Conservation (phyloP, 2,329 filamentous ascomycete genomes). For the Uncinocarpus reesii region DNA sequence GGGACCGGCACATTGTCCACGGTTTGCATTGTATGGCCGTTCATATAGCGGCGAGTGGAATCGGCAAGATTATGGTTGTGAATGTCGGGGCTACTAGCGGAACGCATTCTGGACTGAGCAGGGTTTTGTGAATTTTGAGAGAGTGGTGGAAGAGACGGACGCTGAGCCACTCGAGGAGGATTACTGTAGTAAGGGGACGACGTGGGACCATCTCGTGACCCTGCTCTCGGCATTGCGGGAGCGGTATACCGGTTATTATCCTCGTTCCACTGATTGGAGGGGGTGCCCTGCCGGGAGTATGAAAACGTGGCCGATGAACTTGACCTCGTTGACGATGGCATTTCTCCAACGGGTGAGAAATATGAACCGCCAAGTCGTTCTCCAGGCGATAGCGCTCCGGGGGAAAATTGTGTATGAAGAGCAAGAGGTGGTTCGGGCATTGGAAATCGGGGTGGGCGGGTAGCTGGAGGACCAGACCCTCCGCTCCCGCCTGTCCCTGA, state of each 20-base stretch:
- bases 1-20: conserved; percentile 57
- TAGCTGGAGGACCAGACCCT: conserved; percentile 30
- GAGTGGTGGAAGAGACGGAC: conserved; percentile 71
- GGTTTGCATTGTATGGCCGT: conserved; percentile 46
- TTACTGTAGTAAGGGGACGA: conserved; percentile 54
- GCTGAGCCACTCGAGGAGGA: conserved; percentile 47
- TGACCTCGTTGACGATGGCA: conserved; percentile 45
- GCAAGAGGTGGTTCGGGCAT: conserved; percentile 51
- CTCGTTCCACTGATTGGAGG: conserved; percentile 57
- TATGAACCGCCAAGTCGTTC: conserved; percentile 67
- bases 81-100: conserved; percentile 92
- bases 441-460: conserved; percentile 62
- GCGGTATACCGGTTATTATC: conserved; percentile 74
- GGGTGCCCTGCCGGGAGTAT: conserved; percentile 64
- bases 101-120: conserved; percentile 66
- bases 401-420: conserved; percentile 53
- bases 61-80: conserved; percentile 54
- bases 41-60: conserved; percentile 38
- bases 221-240: conserved; percentile 69
- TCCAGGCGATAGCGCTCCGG: conserved; percentile 48
- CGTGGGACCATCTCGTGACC: conserved; percentile 65
- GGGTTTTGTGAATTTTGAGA: conserved; percentile 41
- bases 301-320: conserved; percentile 58
- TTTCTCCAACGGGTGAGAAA: conserved; percentile 76
- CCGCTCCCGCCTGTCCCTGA: conserved; percentile 58